A percentile compares a stretch with the other conserved stretches of the same genome.
These are phyloP conservation scores for Mucor indicus DNA, from an alignment of 371 early-diverging fungal genomes.

Conservation along the genomic window DNA sequence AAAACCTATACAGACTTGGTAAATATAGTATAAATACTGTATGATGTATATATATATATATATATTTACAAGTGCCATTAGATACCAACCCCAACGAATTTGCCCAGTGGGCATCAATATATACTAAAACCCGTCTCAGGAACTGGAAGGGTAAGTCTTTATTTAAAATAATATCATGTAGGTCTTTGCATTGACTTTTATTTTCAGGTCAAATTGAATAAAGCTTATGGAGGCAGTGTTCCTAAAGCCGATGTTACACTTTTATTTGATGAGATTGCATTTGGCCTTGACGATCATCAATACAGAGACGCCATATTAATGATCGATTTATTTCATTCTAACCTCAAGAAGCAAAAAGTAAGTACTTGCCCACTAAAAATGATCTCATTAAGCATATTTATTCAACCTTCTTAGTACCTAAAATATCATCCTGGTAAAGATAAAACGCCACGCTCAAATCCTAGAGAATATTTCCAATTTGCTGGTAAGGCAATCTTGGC, in stretches of 20 bases:
- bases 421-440: constrained; percentile 68
- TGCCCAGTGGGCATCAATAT: constrained; percentile 51
- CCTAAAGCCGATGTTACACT: constrained; percentile 56
- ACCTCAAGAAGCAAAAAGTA: constrained; percentile 70
- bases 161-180: too few species aligned
- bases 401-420: constrained; percentile 50
- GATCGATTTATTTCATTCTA: constrained; percentile 67
- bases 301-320: constrained; percentile 68
- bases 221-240: constrained; percentile 40
- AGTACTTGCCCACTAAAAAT: neutral
- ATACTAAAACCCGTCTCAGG: constrained; percentile 85
- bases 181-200: too few species aligned
- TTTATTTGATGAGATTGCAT: constrained; percentile 77
- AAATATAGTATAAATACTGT: constrained; percentile 1
- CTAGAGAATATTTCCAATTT: constrained; percentile 73
- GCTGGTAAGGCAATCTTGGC: constrained; percentile 70
- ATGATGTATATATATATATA: neutral
- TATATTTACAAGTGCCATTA: too few species aligned
- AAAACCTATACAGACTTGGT: constrained; percentile 28
- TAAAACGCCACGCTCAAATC: constrained; percentile 65
- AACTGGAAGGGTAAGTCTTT: constrained; percentile 61
- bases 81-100: constrained; percentile 32
- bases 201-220: constrained; percentile 57
- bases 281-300: constrained; percentile 76
- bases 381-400: too few species aligned